Evolutionary conservation across 768 basidiomycete genomes (phyloP), one percentile per base, ranked within the genome.

Genomic region (Serendipita indica): DNA sequence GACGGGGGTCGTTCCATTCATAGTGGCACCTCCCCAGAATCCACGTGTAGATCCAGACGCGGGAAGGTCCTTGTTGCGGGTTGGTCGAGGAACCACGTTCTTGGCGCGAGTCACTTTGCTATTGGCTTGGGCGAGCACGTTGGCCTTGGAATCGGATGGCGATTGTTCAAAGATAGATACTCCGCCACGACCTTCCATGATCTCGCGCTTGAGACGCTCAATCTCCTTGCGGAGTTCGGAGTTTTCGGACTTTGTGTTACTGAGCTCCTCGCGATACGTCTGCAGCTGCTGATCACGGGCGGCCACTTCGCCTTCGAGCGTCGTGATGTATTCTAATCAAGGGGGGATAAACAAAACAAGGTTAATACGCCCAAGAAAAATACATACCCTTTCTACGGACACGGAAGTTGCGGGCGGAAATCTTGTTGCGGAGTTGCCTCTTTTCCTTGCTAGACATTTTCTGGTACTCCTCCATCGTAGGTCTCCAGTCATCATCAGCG

Each of bases 401-500:
- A n/a, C 94, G 78, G 72, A 97, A 97, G 68, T 94, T 96, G 58
- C 93, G 74, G 0, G 94, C 94, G 63, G 83, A 86, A 64, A 97
- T 91, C 82, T 99, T 99, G 74, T 99, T 99, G 56, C 94, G 70
- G 39, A 98, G 73, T 69, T 98, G 94, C 6, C 96, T 74, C 71
- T 98, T 98, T 74, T 98, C 93, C 73, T 94, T 97, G 66, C 83
- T 85, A 3, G 82, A 81, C 80, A 99, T 86, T 70, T 90, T 97
- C 67, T 88, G 84, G 73, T 97, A 96, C 62, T 92, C 91, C 63
- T 96, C 94, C 0, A 91, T 85, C 2, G 81, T 78, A 5, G 89
- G 89, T 52, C 88, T 78, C 86, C 88, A 89, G 64, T 90, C 86
- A 32, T 84, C 84, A 14, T 82, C 76, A 3, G 82, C 69, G 25